Evolutionary conservation across 176 grass and related monocot species (phyloP).

Genomic region (Phoenix dactylifera): DNA sequence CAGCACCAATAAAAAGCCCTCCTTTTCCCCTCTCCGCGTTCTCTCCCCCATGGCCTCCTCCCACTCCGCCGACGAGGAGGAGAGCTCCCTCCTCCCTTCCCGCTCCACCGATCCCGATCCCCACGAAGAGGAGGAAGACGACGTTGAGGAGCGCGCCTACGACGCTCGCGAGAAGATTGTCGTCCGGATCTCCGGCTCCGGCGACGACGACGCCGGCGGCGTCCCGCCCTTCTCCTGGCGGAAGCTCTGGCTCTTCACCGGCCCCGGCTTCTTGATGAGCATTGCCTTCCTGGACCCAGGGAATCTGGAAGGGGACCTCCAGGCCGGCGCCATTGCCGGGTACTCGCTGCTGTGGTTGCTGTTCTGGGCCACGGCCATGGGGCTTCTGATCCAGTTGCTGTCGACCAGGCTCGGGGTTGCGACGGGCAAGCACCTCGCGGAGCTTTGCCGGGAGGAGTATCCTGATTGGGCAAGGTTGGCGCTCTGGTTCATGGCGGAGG

Average conservation of each 20-base stretch:
- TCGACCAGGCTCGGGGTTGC: constrained; percentile 77
- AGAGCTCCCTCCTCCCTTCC: constrained; percentile 38
- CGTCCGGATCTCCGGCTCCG: constrained; percentile 15
- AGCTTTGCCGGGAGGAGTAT: constrained; percentile 98
- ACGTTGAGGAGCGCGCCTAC: constrained; percentile 64
- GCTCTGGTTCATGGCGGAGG: constrained; percentile 92
- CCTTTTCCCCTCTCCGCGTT: background rate
- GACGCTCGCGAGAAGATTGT: constrained; percentile 63
- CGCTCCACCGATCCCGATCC: background rate
- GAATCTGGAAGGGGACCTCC: constrained; percentile 95
- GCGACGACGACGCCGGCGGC: background rate
- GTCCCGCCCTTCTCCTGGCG: constrained; percentile 73
- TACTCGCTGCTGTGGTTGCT: constrained; percentile 92
- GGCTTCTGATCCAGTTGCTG: constrained; percentile 87
- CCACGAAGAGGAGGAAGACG: constrained; percentile 16
- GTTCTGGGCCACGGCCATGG: constrained; percentile 87
- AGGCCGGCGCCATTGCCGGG: constrained; percentile 72
- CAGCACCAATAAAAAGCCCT: background rate
- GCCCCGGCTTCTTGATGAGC: constrained; percentile 91
- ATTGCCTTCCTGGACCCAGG: constrained; percentile 98
- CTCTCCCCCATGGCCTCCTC: background rate
- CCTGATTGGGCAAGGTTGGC: constrained; percentile 57
- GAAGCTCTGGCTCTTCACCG: constrained; percentile 93
- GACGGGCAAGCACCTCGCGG: constrained; percentile 75
- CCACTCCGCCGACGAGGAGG: constrained; percentile 23